Evolutionary conservation across 2,329 filamentous ascomycete genomes (phyloP).

Genomic region (Fusarium devonianum): DNA sequence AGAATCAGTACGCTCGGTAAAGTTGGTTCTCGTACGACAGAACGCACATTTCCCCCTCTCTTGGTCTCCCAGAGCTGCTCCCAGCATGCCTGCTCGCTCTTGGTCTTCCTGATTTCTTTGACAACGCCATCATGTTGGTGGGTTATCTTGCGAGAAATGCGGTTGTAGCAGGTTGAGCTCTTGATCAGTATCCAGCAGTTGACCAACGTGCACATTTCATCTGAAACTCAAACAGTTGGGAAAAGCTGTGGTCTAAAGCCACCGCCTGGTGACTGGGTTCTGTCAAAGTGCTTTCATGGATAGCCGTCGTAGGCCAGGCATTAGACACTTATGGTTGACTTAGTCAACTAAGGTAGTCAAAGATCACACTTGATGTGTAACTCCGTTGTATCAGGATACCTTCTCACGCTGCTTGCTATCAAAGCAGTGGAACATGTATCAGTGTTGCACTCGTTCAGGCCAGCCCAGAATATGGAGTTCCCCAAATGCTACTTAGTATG

Average conservation of each 20-base stretch:
- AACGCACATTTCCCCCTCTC: constrained; percentile 23
- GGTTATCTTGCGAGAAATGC: constrained; percentile 11
- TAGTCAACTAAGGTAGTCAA: too few species aligned
- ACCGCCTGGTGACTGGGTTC: too few species aligned
- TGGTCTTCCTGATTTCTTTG: constrained; percentile 1
- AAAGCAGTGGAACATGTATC: too few species aligned
- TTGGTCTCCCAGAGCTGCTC: constrained; percentile 5
- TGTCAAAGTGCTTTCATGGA: too few species aligned
- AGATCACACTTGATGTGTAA: too few species aligned
- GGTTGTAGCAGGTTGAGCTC: constrained; percentile 24
- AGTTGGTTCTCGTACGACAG: constrained; percentile 34
- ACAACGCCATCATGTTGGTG: constrained; percentile 9
- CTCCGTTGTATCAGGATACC: too few species aligned
- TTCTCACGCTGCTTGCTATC: too few species aligned
- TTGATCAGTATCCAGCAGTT: constrained; percentile 15
- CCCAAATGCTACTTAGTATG: too few species aligned
- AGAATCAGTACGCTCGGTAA: constrained; percentile 19
- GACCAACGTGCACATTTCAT: constrained; percentile 8
- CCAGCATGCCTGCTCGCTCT: constrained; percentile 6
- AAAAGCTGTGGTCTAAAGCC: constrained; percentile 3
- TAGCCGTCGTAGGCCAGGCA: too few species aligned
- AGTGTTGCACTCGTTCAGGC: too few species aligned
- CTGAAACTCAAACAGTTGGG: constrained; percentile 4
- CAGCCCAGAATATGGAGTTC: too few species aligned
- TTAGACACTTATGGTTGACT: too few species aligned